These are phyloP conservation scores for Lentinus tigrinus DNA, from an alignment of 768 basidiomycete genomes.

Conservation along the genomic window DNA sequence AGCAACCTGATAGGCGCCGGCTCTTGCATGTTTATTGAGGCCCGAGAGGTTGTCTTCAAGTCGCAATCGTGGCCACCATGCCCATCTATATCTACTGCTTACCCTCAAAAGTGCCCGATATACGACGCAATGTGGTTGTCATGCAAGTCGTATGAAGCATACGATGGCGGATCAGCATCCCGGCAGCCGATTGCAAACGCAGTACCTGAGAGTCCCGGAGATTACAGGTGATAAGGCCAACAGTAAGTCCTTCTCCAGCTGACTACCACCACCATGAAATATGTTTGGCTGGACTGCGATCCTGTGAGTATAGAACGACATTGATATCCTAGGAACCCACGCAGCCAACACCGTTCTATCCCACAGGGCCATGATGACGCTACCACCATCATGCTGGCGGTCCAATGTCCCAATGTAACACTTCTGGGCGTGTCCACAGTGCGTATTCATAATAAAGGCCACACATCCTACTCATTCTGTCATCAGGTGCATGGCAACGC, in stretches of 20 bases:
- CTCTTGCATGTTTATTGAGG: no score
- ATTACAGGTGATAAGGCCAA: slow-evolving; percentile 1
- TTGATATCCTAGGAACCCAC: not conserved
- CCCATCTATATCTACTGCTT: no score
- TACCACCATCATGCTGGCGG: slow-evolving; percentile 74
- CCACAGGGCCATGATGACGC: slow-evolving; percentile 87
- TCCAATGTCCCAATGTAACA: slow-evolving; percentile 60
- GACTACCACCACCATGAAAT: slow-evolving; percentile 17
- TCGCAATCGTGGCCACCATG: no score
- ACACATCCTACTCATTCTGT: not conserved
- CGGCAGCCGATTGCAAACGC: no score
- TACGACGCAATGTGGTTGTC: no score
- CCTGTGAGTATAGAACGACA: slow-evolving; percentile 25
- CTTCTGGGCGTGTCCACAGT: slow-evolving; percentile 87
- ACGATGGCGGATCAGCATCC: no score
- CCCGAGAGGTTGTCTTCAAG: no score
- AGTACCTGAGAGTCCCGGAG: not conserved
- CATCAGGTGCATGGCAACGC: slow-evolving; percentile 81
- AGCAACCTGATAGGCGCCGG: no score
- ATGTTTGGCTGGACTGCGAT: slow-evolving; percentile 36
- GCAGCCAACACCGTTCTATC: not conserved
- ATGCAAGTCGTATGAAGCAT: no score
- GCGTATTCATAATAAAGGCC: slow-evolving; percentile 13
- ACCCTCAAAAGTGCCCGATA: no score
- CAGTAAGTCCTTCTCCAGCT: no score